These are phyloP conservation scores for Candida maris DNA, from an alignment of 805 yeast genomes.

Conservation along the genomic window DNA sequence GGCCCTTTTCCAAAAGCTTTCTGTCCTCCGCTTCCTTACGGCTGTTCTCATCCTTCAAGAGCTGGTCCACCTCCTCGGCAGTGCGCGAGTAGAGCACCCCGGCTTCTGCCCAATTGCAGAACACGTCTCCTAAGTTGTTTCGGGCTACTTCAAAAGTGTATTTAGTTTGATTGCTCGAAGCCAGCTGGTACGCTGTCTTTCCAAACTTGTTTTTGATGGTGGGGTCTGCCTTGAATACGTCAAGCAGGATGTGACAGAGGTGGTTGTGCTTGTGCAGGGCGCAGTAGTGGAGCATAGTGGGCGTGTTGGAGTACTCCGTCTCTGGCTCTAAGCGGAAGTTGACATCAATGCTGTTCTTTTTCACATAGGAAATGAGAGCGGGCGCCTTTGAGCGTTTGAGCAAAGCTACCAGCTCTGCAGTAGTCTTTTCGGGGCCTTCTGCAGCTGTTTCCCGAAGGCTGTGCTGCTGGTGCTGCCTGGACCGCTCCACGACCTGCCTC, in stretches of 20 bases:
- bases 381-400: slow-evolving; percentile 78
- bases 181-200: slow-evolving; percentile 67
- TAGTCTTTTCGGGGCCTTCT: slow-evolving; percentile 40
- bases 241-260: slow-evolving; percentile 61
- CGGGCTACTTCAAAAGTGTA: slow-evolving; percentile 69
- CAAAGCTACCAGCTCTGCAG: slow-evolving; percentile 55
- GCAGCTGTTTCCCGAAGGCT: slow-evolving; percentile 4
- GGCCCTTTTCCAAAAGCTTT: slow-evolving; percentile 39
- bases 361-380: slow-evolving; percentile 57
- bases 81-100: slow-evolving; percentile 60
- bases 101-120: slow-evolving; percentile 65
- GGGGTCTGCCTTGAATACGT: slow-evolving; percentile 70
- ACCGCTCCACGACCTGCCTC: slow-evolving; percentile 28
- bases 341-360: slow-evolving; percentile 50
- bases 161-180: slow-evolving; percentile 42
- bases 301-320: slow-evolving; percentile 48
- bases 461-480: slow-evolving; percentile 14
- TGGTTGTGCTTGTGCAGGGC: slow-evolving; percentile 62
- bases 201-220: slow-evolving; percentile 48
- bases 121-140: slow-evolving; percentile 59
- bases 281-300: slow-evolving; percentile 79
- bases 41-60: slow-evolving; percentile 33
- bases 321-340: slow-evolving; percentile 57
- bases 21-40: slow-evolving; percentile 38
- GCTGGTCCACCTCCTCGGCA: slow-evolving; percentile 51